Percentiles rank a stretch among this genome's conserved stretches.
Conservation (phyloP, 257 asterid genomes). For the Ocimum tenuiflorum region DNA sequence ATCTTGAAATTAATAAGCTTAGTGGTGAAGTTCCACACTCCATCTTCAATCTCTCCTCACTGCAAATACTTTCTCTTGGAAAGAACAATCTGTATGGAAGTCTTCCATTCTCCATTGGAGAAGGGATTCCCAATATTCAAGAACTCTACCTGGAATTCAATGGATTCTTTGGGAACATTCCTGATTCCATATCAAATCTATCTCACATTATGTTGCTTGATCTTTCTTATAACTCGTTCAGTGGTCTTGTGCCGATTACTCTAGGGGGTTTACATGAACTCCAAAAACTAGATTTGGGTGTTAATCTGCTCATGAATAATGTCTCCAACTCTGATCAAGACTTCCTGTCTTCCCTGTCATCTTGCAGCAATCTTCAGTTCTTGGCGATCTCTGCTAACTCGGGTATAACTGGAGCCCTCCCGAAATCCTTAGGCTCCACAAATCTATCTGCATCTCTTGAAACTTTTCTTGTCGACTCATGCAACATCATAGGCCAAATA, state of each 20-base stretch:
- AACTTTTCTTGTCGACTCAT: neutral
- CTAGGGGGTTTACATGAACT: neutral
- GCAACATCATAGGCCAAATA: neutral
- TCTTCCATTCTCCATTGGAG: neutral
- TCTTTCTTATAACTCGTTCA: neutral
- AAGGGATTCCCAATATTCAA: no score
- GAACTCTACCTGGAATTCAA: neutral
- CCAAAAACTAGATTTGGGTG: neutral
- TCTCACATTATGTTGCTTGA: neutral
- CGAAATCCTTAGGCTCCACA: neutral
- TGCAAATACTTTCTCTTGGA: neutral
- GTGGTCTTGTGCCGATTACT: neutral
- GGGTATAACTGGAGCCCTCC: neutral
- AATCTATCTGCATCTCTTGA: neutral
- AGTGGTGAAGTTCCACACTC: constrained; percentile 16
- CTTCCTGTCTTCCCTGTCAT: neutral
- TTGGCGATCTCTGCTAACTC: neutral
- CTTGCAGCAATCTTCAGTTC: neutral
- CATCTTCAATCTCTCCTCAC: neutral
- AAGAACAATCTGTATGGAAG: neutral
- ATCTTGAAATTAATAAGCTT: neutral
- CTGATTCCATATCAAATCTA: constrained; percentile 16
- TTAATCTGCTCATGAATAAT: neutral
- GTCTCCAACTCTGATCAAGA: neutral
- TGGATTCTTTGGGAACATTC: neutral